A percentile compares a stretch with the other conserved stretches of the same genome.
Evolutionary conservation across 768 basidiomycete species (phyloP).

Genomic region (Tulasnella sp.): DNA sequence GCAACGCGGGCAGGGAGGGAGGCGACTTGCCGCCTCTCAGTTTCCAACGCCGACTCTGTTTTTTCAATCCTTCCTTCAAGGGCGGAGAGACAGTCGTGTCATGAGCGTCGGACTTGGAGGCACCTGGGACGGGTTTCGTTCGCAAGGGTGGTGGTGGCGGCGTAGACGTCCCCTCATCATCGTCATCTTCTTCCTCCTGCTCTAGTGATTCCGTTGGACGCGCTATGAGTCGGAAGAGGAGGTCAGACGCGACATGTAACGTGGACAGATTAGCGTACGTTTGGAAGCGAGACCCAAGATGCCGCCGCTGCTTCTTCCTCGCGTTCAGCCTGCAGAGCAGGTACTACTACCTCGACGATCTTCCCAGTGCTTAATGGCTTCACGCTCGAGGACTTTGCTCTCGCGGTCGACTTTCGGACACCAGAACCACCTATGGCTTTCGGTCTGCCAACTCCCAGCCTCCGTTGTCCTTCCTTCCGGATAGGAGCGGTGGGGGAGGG

Average conservation of each 20-base stretch:
- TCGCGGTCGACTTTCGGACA: constrained; percentile 21
- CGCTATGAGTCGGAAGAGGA: not conserved
- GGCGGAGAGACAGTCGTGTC: not conserved
- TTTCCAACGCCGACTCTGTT: not conserved
- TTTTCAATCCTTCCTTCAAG: not conserved
- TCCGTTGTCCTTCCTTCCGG: constrained; percentile 2
- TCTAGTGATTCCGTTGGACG: not conserved
- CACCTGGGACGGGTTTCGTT: not conserved
- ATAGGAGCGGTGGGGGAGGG: not conserved
- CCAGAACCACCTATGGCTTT: constrained; percentile 18
- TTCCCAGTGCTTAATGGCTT: not conserved
- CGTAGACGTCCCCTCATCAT: not conserved
- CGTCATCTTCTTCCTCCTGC: not conserved
- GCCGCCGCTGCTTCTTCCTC: not conserved
- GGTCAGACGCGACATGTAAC: too few species aligned
- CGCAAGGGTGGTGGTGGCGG: not conserved
- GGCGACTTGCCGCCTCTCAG: not conserved
- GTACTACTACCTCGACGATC: constrained; percentile 3
- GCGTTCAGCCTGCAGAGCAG: not conserved
- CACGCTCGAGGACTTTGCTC: not conserved
- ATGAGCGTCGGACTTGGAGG: not conserved
- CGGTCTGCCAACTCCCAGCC: constrained; percentile 21
- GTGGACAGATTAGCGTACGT: not conserved
- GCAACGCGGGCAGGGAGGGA: not conserved
- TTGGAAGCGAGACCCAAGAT: not conserved